Base-by-base conservation (phyloP, 345 rosid species). In the Boechera stricta region DNA sequence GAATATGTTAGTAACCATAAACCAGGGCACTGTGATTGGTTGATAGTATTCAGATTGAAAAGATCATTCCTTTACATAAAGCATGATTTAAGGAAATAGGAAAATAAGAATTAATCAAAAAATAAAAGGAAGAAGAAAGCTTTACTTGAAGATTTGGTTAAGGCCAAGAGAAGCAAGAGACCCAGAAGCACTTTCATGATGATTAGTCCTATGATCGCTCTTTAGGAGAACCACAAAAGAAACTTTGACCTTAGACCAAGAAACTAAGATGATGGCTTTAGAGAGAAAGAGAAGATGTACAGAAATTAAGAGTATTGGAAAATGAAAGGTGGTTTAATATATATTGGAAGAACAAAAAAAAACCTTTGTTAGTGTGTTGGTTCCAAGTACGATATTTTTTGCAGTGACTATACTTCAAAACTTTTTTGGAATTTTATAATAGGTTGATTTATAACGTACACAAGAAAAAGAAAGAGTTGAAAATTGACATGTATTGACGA, bases 91-190 rank as follows among this genome's bases (percentile, higher is more conserved):
- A 59, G 47, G 62, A 47, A 41, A 69, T 18, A 66, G 45, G 55
- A 55, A 41, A 60, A 41, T 21, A 62, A 63, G 54, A 33, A 18
- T 1, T 7, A 28, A 55, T 28, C 28, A 9, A 41, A 44, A 11
- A 42, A 60, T 18, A 4, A 26, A 12, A 48, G 10, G 24, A 41
- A 76, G 76, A 10, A 68, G 76, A 63, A 35, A 64, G 53, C 10
- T 87, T 44, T 84, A 94, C 98, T 87, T 82, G 97, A 89, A 84
- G 73, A 77, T 64, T 85, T 92, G 13, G 82, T 49, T 35, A 87
- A 67, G 85, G 92, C 86, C 77, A 86, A 73, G 79, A 90, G 75
- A 63, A 92, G 82, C 84, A 86, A 62, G 18, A 89, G 69, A 64
- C 61, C 61, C 36, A 85, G 66, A 62, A 89, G 67, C 78, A 82